Base-by-base conservation (phyloP, 164 flowering plant species). In the Aristolochia contorta region DNA sequence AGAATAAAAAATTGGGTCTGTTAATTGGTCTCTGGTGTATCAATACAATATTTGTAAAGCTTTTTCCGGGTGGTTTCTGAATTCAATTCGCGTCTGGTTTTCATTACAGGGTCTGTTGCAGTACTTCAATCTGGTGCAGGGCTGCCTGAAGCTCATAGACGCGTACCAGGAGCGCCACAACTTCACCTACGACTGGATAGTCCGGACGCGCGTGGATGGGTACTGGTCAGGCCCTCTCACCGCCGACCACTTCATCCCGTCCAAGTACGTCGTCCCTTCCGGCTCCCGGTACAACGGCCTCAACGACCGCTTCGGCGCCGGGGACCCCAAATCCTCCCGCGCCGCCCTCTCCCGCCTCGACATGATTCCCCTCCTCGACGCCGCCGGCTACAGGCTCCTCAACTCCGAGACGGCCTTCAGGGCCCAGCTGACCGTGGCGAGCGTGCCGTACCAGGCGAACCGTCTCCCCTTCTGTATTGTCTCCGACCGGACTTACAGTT, bases 341-440 rank as follows among this genome's bases (percentile, higher is more conserved):
- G 84, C 80, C 1, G 96, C 99, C 0, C 95, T 93, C 46, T 85
- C 97, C 37, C 86, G 97, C n/a, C 91, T 93, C 62, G 75, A 93
- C 6, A 78, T 93, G 37, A 73, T 91, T 59, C 96, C 97, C 15
- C 14, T 73, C 13, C 88, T 94, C 37, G 86, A 85, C 67, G 48
- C 71, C 3, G 80, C 91, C 1, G 84, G 85, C 27, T 64, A 71
- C 62, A 70, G 67, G 12, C 62, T 67, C 14, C 95, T 91, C 62
- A 94, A 94, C 82, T 94, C 99, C 45, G 99, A 94, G 64, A 21
- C 81, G 0, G 80, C 99, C 0, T 91, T 88, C 80, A 81, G 74
- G 65, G 95, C 97, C 57, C 96, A 94, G 61, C 82, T 94, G 66
- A 74, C 70, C 47, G 66, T 81, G 22, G 77, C 64, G 30, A 59